These are phyloP conservation scores for Gynandropsis gynandra DNA, from an alignment of 345 rosid species.

Conservation along the genomic window DNA sequence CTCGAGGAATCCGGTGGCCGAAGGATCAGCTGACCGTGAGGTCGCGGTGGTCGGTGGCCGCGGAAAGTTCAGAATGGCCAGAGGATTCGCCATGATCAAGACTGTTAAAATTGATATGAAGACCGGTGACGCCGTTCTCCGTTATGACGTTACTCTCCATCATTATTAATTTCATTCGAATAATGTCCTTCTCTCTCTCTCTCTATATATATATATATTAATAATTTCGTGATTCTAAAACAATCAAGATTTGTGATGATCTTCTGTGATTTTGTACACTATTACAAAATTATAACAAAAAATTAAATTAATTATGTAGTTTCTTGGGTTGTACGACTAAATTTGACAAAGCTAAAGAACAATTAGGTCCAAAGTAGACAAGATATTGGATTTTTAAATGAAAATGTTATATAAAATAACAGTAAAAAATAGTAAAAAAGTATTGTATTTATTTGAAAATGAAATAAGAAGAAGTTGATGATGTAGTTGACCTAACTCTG, in stretches of 20 bases:
- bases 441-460: not conserved
- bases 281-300: no score
- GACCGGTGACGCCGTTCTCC: conserved; percentile 34
- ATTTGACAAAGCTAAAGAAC: no score
- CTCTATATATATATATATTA: no score
- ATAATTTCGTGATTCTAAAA: no score
- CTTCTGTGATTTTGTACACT: no score
- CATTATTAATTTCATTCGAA: not conserved
- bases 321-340: no score
- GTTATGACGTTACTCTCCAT: conserved; percentile 35
- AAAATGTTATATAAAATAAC: not conserved
- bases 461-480: conserved; percentile 20
- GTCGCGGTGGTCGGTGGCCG: conserved; percentile 48
- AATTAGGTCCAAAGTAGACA: no score
- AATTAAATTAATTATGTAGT: no score
- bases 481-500: not conserved
- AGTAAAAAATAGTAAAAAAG: not conserved
- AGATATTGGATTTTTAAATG: no score
- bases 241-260: no score
- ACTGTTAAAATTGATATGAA: conserved; percentile 23
- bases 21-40: conserved; percentile 28
- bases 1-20: conserved; percentile 37
- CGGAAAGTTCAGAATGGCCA: conserved; percentile 40
- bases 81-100: conserved; percentile 30
- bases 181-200: no score